Evolutionary conservation across 345 rosid genomes (phyloP).

Genomic region (Salix arbutifolia): DNA sequence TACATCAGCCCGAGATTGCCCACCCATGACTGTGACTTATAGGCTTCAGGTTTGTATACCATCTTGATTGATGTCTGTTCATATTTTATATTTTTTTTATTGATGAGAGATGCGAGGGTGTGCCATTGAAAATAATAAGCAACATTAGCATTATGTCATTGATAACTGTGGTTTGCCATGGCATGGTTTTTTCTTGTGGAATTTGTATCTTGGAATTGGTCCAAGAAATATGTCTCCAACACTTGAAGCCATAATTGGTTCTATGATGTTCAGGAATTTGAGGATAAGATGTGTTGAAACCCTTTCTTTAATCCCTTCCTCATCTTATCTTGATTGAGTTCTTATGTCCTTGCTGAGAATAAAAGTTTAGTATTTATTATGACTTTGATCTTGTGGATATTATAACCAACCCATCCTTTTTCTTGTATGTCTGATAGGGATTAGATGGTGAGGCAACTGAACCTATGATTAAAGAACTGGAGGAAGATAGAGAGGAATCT

Average conservation of each 20-base stretch:
- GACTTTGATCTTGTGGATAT: neutral
- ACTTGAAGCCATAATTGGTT: too few species aligned
- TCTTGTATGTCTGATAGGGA: constrained; percentile 46
- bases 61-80: neutral
- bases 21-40: constrained; percentile 95
- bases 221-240: too few species aligned
- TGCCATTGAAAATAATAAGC: neutral
- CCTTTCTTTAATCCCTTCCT: neutral
- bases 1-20: constrained; percentile 63
- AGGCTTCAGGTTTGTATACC: constrained; percentile 81
- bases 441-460: constrained; percentile 99
- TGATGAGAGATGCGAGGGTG: neutral
- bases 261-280: too few species aligned
- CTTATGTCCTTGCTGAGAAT: neutral
- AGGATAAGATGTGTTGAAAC: neutral
- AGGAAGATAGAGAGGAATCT: constrained; percentile 97
- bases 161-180: neutral
- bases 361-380: neutral
- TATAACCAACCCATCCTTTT: neutral
- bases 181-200: neutral
- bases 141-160: neutral
- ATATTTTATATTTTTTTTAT: neutral
- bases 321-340: neutral
- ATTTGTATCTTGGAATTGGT: neutral
- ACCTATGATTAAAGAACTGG: constrained; percentile 98